These are phyloP conservation scores for Capronia epimyces DNA, from an alignment of 2,329 filamentous ascomycete genomes.

Conservation along the genomic window DNA sequence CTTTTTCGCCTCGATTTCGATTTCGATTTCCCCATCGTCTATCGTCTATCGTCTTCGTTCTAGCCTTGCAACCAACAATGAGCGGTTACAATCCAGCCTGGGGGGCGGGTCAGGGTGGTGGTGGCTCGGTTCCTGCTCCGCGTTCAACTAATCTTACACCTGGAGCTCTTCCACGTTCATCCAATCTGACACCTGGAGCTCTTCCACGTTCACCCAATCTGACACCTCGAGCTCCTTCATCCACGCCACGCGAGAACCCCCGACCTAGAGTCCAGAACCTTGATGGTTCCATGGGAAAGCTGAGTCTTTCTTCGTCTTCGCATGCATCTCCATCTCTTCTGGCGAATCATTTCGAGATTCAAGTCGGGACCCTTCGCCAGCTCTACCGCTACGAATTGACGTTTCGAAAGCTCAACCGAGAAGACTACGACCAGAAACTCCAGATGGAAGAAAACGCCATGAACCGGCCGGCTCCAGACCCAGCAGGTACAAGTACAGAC, in stretches of 20 bases:
- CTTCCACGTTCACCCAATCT: neutral
- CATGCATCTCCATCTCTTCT: neutral
- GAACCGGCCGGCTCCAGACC: neutral
- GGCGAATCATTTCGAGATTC: conserved; percentile 17
- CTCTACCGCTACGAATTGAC: conserved; percentile 10
- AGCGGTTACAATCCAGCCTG: neutral
- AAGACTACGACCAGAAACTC: neutral
- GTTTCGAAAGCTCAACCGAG: neutral
- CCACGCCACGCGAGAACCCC: neutral
- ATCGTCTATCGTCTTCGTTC: no score
- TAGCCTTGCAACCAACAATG: neutral
- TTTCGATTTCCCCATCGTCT: no score
- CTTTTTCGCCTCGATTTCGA: no score
- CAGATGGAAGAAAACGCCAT: neutral
- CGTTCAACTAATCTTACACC: neutral
- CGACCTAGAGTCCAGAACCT: neutral
- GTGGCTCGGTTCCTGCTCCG: neutral
- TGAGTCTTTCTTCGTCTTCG: conserved; percentile 1
- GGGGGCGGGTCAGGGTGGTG: neutral
- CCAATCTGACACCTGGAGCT: neutral
- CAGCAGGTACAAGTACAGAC: neutral
- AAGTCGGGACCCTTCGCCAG: neutral
- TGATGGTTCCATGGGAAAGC: neutral
- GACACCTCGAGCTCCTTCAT: neutral
- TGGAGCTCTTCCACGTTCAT: neutral